These are phyloP conservation scores for Pseudocercospora macadamiae DNA, from an alignment of 2,329 filamentous ascomycete species.

Conservation along the genomic window DNA sequence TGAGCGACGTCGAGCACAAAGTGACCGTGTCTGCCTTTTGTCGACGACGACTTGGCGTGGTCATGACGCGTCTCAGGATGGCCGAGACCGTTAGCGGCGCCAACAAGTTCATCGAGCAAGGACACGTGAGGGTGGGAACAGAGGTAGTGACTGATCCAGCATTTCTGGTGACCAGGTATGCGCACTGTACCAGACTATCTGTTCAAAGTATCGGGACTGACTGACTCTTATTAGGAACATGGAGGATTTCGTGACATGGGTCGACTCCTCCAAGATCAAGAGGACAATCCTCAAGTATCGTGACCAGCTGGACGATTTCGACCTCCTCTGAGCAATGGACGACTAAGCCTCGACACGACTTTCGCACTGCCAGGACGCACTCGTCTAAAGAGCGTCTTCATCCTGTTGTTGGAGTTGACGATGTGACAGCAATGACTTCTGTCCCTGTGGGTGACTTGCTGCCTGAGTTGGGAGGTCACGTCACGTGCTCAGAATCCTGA, in stretches of 20 bases:
- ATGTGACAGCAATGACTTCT: no score
- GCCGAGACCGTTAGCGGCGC: slow-evolving; percentile 81
- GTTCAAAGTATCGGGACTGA: slow-evolving; percentile 10
- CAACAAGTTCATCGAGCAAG: slow-evolving; percentile 88
- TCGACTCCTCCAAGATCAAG: slow-evolving; percentile 96
- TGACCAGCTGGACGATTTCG: slow-evolving; percentile 94
- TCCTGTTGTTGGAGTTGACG: not conserved
- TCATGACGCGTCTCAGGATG: slow-evolving; percentile 92
- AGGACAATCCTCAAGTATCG: slow-evolving; percentile 92
- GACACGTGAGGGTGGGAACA: slow-evolving; percentile 78
- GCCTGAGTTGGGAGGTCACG: not conserved
- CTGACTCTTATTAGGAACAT: slow-evolving; percentile 63
- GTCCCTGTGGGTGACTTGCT: no score
- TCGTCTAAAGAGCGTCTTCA: not conserved
- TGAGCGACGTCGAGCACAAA: slow-evolving; percentile 76
- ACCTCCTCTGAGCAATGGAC: slow-evolving; percentile 67
- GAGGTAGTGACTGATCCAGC: slow-evolving; percentile 89
- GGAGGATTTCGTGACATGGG: slow-evolving; percentile 97
- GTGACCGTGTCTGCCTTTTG: slow-evolving; percentile 90
- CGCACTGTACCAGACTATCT: not conserved
- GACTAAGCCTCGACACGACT: not conserved
- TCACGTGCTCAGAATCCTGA: not conserved
- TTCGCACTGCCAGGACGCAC: not conserved
- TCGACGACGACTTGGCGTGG: slow-evolving; percentile 77
- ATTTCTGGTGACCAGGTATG: slow-evolving; percentile 73